Base-by-base conservation (phyloP, 2,329 filamentous ascomycete genomes). In the Neopestalotiopsis rosae region DNA sequence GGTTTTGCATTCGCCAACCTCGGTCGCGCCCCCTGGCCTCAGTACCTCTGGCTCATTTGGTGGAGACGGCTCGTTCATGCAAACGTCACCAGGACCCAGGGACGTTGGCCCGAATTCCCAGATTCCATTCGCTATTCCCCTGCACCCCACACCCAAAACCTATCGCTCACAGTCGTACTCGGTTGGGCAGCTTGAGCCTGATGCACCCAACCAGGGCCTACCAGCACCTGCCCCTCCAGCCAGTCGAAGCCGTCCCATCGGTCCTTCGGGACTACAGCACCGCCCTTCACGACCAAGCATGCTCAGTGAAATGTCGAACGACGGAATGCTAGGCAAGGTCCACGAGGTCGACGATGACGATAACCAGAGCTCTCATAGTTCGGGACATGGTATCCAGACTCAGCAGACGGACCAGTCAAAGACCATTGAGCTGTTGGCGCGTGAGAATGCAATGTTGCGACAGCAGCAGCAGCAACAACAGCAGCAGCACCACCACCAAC, bases 141-240 rank as follows among this genome's bases (percentile, higher is more conserved):
- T 97, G 24, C 93, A 97, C 71, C 94, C 95, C 0, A 96, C 94
- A 0, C 93, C 93, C 1, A 98, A 98, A 80, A 94, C 94, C 1
- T 96, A 97, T 75, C 91, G 96, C 58, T 99, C 96, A 5, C 94
- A 98, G 80, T 98, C 96, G 4, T 98, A 98, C 80, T 98, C 95
- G 0, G 95, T 97, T 62, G 95, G 95, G 4, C 95, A 98, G 78
- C 85, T 94, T 70, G 94, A 97, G 66, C 88, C 91, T 1, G 93
- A 95, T 69, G 81, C 81, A 1, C 75, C 81, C 14, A 76, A 75
- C 3, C 74, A 42, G 20, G 28, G 14, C 17, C 4, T 63, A 9
- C 57, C 59, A 12, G 81, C 14, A 76, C 80, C 2, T 81, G 86
- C 78, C 82, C 80, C 86, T 28, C 78, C 89, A 57, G 79, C 84